Conservation (phyloP, 257 asterid species). For the Solanum sejunctum region DNA sequence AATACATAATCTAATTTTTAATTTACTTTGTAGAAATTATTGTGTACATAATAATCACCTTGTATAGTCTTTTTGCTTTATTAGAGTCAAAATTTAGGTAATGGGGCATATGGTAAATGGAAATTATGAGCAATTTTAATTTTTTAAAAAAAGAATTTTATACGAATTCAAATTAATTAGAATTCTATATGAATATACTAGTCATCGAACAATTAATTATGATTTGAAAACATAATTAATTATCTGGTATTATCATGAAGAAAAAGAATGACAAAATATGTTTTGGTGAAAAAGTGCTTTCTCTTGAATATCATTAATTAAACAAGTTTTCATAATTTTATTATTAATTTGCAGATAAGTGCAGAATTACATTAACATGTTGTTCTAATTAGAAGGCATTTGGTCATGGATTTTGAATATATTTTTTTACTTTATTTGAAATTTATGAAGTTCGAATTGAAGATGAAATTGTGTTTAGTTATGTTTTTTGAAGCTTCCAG, state of each 20-base stretch:
- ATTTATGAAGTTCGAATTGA: not conserved
- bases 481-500: not conserved
- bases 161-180: not conserved
- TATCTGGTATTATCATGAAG: not conserved
- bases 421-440: not conserved
- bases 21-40: not conserved
- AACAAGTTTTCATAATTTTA: not conserved
- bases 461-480: not conserved
- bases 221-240: not conserved
- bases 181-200: not conserved
- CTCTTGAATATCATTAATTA: too few species aligned
- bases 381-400: not conserved
- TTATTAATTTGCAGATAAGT: not conserved
- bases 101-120: not conserved
- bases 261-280: not conserved
- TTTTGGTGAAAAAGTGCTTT: not conserved
- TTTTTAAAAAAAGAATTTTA: not conserved
- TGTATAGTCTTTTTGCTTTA: not conserved
- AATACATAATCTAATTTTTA: not conserved
- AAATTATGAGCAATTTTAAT: not conserved
- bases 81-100: not conserved
- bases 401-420: not conserved
- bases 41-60: not conserved
- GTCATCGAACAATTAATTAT: not conserved
- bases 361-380: not conserved